These are phyloP conservation scores for Podila horticola DNA, from an alignment of 192 early-diverging fungal genomes.

Conservation along the genomic window DNA sequence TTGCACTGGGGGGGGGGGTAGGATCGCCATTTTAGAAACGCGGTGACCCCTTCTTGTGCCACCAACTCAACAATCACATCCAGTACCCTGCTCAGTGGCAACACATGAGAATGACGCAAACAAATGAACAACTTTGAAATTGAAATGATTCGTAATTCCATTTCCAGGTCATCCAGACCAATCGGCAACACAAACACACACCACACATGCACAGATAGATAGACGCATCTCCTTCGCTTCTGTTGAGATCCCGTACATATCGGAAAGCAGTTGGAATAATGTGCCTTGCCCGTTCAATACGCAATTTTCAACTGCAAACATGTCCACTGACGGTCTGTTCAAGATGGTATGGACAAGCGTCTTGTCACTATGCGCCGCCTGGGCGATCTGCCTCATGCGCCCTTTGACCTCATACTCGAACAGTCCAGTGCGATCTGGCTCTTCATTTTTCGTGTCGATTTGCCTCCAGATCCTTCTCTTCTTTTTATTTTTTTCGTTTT, in stretches of 20 bases:
- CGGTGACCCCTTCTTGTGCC: too few relatives aligned
- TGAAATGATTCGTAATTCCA: background rate
- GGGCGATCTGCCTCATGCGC: background rate
- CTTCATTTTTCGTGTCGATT: background rate
- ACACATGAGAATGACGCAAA: too few relatives aligned
- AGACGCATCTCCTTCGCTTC: too few relatives aligned
- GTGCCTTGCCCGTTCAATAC: conserved; percentile 1
- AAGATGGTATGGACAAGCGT: background rate
- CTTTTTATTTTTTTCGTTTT: background rate
- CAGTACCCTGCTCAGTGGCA: too few relatives aligned
- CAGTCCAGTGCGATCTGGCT: background rate
- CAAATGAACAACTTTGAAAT: too few relatives aligned
- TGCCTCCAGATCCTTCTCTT: too few relatives aligned
- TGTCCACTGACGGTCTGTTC: too few relatives aligned
- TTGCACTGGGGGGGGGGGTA: too few relatives aligned
- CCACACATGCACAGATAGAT: too few relatives aligned
- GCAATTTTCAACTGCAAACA: background rate
- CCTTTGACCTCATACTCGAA: too few relatives aligned
- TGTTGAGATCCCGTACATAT: conserved; percentile 35
- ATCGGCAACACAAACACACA: background rate
- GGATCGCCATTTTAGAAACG: too few relatives aligned
- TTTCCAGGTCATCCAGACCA: background rate
- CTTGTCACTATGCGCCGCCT: background rate
- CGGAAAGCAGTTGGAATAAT: conserved; percentile 16
- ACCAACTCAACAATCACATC: too few relatives aligned